Evolutionary conservation across 345 rosid species (phyloP), one percentile per base, ranked within the genome.

Genomic region (Sisymbrium altissimum): DNA sequence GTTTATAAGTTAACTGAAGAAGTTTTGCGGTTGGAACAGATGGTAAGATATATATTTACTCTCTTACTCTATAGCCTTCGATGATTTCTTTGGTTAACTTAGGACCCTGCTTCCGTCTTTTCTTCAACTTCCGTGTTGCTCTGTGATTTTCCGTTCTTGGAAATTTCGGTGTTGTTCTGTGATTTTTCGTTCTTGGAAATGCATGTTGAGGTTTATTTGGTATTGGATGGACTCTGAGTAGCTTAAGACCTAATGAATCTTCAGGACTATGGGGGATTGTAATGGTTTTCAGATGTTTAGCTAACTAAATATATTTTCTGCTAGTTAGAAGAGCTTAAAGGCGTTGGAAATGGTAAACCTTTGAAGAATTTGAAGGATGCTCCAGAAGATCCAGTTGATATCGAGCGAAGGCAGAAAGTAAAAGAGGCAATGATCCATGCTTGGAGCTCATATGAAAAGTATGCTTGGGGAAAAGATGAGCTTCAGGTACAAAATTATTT

Each of bases 351-450:
- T 25, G 75, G 45, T 78, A 74, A 70, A 45, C 32, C 59, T 68
- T 35, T 66, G 66, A 82, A 64, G 65, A 59, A 15, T 39, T 54
- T 38, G 66, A 66, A 66, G 79, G 70, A 55, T 77, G 66, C 33
- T 70, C 79, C 68, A 29, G 93, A 91, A 35, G 84, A 89, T 74
- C 96, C 93, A 11, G 67, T 85, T 45, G 94, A 84, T 23, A 65
- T 61, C 39, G 83, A 88, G 64, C 85, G 97, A 60, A 84, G 93
- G 80, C 90, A 89, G 84, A 90, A 87, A 84, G 97, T 92, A 18
- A 92, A 87, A 81, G 97, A 90, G 73, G 97, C 99, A 39, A 96
- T 96, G 99, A 53, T 89, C 66, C 97, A 96, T 82, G 99, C 96
- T 11, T 96, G 99, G 98, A 83, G 80, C 72, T 88, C 97, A 44